A percentile compares a stretch with the other conserved stretches of the same genome.
Evolutionary conservation across 2,329 filamentous ascomycete genomes (phyloP).

Genomic region (Neofusicoccum umdonicola): DNA sequence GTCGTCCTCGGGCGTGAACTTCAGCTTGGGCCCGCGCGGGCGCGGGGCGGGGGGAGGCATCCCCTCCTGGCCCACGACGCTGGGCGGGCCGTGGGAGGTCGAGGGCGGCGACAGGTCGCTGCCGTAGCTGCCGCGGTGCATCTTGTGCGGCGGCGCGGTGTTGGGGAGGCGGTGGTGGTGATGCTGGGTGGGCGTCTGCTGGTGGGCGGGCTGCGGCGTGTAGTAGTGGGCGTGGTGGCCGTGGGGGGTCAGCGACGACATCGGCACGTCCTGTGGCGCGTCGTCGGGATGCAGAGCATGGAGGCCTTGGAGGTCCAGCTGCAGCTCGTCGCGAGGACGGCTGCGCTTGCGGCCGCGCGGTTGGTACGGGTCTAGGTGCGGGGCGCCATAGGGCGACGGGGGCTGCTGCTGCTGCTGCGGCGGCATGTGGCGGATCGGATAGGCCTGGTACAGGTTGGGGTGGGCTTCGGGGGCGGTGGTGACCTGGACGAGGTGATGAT

Average conservation of each 20-base stretch:
- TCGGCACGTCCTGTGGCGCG: constrained; percentile 36
- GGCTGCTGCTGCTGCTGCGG: constrained; percentile 23
- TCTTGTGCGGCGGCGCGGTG: constrained; percentile 66
- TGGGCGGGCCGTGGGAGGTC: constrained; percentile 64
- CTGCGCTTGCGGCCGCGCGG: constrained; percentile 42
- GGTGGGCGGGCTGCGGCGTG: constrained; percentile 26
- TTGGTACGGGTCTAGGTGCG: constrained; percentile 22
- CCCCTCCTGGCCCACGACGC: constrained; percentile 78
- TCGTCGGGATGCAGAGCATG: constrained; percentile 41
- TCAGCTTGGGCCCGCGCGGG: constrained; percentile 84
- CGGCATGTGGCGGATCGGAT: constrained; percentile 27
- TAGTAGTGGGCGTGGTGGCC: constrained; percentile 25
- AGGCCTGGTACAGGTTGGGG: constrained; percentile 15
- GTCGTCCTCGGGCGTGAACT: constrained; percentile 92
- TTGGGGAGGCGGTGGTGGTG: constrained; percentile 81
- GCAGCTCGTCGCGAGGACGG: constrained; percentile 39
- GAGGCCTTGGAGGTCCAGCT: constrained; percentile 37
- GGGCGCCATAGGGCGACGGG: constrained; percentile 33
- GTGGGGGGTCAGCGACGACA: constrained; percentile 36
- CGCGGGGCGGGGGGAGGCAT: constrained; percentile 81
- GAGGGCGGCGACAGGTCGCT: constrained; percentile 35
- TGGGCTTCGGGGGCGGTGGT: constrained; percentile 28
- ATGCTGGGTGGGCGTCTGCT: constrained; percentile 45
- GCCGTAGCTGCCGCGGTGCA: constrained; percentile 59
- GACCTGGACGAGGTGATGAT: constrained; percentile 36